These are phyloP conservation scores for Teunomyces kruisii DNA, from an alignment of 805 yeast genomes.

Conservation along the genomic window DNA sequence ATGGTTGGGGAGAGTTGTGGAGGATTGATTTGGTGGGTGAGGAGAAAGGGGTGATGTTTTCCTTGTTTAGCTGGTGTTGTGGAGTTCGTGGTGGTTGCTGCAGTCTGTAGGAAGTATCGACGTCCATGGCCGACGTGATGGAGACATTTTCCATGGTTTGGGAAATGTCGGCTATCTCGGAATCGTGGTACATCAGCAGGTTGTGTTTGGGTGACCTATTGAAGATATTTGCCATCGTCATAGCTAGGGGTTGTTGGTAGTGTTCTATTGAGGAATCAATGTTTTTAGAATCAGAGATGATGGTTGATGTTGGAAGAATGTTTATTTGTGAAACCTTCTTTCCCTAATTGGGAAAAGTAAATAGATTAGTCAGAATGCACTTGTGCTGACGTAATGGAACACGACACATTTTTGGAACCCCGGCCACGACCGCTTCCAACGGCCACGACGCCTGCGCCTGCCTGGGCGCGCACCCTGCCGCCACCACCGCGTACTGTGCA, in stretches of 20 bases:
- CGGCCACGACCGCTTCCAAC: too few species aligned
- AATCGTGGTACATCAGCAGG: constrained; percentile 16
- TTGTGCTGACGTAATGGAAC: not conserved
- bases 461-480: too few species aligned
- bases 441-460: too few species aligned
- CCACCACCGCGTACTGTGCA: too few species aligned
- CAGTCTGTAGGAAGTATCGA: constrained; percentile 32
- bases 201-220: constrained; percentile 17
- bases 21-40: constrained; percentile 39
- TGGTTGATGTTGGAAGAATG: not conserved
- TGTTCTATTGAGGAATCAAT: not conserved
- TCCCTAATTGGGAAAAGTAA: constrained; percentile 2
- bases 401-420: too few species aligned
- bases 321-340: constrained; percentile 2
- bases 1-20: constrained; percentile 26
- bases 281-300: not conserved
- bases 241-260: not conserved
- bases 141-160: constrained; percentile 46
- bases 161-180: constrained; percentile 35
- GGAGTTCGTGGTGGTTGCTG: constrained; percentile 14
- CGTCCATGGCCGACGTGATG: constrained; percentile 31
- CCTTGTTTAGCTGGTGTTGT: constrained; percentile 28
- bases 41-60: constrained; percentile 34
- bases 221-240: constrained; percentile 16
- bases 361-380: not conserved